These are phyloP conservation scores for Fusarium cyanostomum DNA, from an alignment of 2,329 filamentous ascomycete genomes.

Conservation along the genomic window DNA sequence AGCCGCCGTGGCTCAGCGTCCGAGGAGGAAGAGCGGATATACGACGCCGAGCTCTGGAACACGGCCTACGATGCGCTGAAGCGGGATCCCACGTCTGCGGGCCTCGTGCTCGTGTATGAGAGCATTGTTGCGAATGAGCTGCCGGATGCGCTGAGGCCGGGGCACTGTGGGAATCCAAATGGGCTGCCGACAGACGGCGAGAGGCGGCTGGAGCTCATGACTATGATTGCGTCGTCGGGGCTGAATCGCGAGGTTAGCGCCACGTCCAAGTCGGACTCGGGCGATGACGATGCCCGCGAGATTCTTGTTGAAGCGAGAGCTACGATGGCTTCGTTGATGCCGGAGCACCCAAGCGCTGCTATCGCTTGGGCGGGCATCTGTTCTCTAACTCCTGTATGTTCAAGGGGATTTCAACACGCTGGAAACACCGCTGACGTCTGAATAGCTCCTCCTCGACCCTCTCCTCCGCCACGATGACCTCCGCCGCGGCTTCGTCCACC, in stretches of 20 bases:
- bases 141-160: conserved; percentile 45
- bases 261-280: conserved; percentile 40
- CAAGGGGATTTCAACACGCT: not conserved
- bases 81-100: conserved; percentile 42
- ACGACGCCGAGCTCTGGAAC: conserved; percentile 48
- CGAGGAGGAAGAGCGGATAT: conserved; percentile 29
- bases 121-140: conserved; percentile 49
- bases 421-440: not conserved
- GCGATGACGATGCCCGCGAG: conserved; percentile 42
- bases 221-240: conserved; percentile 44
- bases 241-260: conserved; percentile 43
- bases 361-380: conserved; percentile 51
- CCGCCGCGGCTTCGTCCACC: conserved; percentile 44
- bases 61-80: conserved; percentile 48
- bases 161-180: conserved; percentile 41
- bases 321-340: conserved; percentile 40
- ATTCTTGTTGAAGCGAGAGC: conserved; percentile 43
- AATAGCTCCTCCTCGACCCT: conserved; percentile 49
- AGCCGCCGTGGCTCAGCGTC: conserved; percentile 20
- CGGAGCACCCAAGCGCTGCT: conserved; percentile 43
- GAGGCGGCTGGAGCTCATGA: conserved; percentile 44
- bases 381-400: conserved; percentile 50
- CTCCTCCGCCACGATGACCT: conserved; percentile 47
- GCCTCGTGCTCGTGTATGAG: conserved; percentile 50
- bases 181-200: conserved; percentile 35